These are phyloP conservation scores for Pseudogymnoascus sp. DNA, from an alignment of 2,329 filamentous ascomycete genomes.

Conservation along the genomic window DNA sequence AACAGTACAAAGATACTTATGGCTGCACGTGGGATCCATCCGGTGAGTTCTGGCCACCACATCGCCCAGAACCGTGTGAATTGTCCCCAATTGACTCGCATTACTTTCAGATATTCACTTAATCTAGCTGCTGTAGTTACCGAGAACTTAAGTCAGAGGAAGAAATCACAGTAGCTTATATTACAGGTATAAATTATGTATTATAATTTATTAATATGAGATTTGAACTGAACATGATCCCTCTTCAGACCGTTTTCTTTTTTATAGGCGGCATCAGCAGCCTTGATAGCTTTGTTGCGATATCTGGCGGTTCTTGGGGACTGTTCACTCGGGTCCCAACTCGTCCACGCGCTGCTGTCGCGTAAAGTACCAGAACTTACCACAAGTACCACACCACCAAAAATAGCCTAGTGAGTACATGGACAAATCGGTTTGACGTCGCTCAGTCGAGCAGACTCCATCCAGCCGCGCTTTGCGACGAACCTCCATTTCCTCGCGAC, in stretches of 20 bases:
- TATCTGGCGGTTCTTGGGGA: background rate
- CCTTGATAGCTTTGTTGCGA: no score
- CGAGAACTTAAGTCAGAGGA: no score
- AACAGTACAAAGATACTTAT: constrained; percentile 7
- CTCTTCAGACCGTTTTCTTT: no score
- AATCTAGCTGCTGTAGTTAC: no score
- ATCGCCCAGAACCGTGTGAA: background rate
- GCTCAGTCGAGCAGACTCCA: background rate
- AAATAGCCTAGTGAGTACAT: background rate
- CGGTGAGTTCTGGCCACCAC: background rate
- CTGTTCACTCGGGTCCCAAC: background rate
- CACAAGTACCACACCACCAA: background rate
- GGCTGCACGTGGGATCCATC: background rate
- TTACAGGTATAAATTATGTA: no score
- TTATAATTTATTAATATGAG: background rate
- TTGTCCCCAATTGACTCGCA: background rate
- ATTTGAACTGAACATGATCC: no score
- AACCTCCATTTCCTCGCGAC: background rate
- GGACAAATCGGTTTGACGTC: background rate
- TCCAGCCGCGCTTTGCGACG: constrained; percentile 7
- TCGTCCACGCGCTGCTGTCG: background rate
- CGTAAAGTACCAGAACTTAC: background rate
- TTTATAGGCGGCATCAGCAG: no score
- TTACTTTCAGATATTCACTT: no score
- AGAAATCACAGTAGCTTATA: no score